Conservation (phyloP, 2,329 filamentous ascomycete species). For the Metarhizium sp. region DNA sequence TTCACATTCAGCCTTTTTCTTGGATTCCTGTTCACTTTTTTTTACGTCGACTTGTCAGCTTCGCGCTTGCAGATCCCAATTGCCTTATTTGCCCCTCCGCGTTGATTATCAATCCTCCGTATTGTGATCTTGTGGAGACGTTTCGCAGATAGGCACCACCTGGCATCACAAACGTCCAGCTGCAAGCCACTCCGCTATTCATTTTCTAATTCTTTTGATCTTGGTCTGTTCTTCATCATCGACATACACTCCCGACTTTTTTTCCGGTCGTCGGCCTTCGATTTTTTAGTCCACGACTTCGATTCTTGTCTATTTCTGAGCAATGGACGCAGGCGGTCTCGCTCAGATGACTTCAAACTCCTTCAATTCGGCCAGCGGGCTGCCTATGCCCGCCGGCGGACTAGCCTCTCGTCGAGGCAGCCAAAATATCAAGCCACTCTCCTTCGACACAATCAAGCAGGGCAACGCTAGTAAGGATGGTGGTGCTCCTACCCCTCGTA, state of each 20-base stretch:
- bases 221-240: neutral
- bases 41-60: conserved; percentile 1
- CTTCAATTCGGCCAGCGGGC: conserved; percentile 59
- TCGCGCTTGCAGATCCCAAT: neutral
- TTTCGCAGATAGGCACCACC: neutral
- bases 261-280: neutral
- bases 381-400: conserved; percentile 69
- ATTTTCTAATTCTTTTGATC: neutral
- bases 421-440: conserved; percentile 84
- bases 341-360: conserved; percentile 96
- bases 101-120: neutral
- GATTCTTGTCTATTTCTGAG: conserved; percentile 22
- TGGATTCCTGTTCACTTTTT: conserved; percentile 7
- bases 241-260: neutral
- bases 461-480: conserved; percentile 60
- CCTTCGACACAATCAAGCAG: conserved; percentile 61
- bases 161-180: neutral
- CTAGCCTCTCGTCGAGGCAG: conserved; percentile 80
- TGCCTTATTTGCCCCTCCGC: neutral
- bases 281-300: conserved; percentile 8
- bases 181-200: neutral
- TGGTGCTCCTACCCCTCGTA: conserved; percentile 72
- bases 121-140: neutral
- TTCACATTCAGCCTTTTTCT: neutral
- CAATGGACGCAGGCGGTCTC: conserved; percentile 95